Base-by-base conservation (phyloP, 2,329 filamentous ascomycete species). In the Alternaria postmessia region DNA sequence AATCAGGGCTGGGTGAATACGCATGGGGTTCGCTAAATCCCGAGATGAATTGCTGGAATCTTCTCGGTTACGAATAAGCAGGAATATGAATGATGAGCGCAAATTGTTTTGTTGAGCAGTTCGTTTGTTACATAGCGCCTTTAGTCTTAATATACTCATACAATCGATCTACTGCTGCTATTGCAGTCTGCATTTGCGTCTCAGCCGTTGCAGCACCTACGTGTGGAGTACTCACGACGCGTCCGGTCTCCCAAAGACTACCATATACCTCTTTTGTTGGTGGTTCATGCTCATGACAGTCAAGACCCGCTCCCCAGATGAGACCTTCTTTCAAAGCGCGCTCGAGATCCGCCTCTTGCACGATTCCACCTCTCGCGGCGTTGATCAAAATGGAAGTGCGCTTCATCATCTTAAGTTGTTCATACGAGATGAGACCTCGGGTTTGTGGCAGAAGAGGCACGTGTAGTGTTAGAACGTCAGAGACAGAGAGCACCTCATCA, bases 171-270 rank as follows among this genome's bases (percentile, higher is more conserved):
- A 80, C 72, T 9, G 78, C 79, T 22, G 72, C 73, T 56, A 72
- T 73, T 0, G 77, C 78, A 44, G 75, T 78, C 14, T 69, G 68
- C 42, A 73, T 70, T 60, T 81, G 80, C 5, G 74, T 79, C 54
- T 77, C 70, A 4, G 64, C 66, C 2, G 83, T 84, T 0, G 82
- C 78, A 2, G 81, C 82, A 7, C 83, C 83, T 44, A 85, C 61
- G 73, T 86, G 84, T n/a, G 83, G 83, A 34, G 79, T 83, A 22
- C 83, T 71, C 1, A 84, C 76, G 53, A 87, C 66, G 56, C 84
- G 83, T 3, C 83, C 81, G 24, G 79, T 77, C 38, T 75, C 71
- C 16, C 72, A 75, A 8, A 81, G 76, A 7, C 81, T 63, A 49
- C 83, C 68, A 9, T 80, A 79, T 7, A 74, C 78, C 41, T 67